Evolutionary conservation across 495 filamentous ascomycete genomes (phyloP).

Genomic region (Talaromyces stipitatus): DNA sequence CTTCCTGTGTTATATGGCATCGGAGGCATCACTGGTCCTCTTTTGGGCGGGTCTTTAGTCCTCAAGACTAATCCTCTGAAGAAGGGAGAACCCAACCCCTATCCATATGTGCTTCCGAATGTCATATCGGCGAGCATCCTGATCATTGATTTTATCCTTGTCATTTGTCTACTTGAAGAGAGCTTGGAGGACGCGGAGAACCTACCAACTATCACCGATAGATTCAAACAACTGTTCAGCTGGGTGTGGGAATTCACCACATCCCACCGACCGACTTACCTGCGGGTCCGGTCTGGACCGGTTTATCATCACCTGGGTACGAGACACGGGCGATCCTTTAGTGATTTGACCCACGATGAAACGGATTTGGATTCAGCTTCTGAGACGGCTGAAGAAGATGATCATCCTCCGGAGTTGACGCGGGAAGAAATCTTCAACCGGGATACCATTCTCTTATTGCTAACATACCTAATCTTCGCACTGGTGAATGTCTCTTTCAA

Average conservation of each 20-base stretch:
- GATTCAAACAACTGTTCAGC: conserved; percentile 51
- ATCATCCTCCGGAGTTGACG: conserved; percentile 29
- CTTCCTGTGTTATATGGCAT: conserved; percentile 89
- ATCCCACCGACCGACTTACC: conserved; percentile 51
- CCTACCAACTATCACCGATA: conserved; percentile 51
- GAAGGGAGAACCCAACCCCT: conserved; percentile 44
- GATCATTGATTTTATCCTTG: conserved; percentile 61
- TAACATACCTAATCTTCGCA: conserved; percentile 82
- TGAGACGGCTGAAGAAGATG: conserved; percentile 27
- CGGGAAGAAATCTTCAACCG: conserved; percentile 57
- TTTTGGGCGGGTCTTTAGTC: conserved; percentile 79
- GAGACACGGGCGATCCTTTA: conserved; percentile 9
- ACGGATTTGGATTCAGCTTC: conserved; percentile 36
- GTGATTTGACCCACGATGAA: conserved; percentile 25
- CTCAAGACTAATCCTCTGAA: conserved; percentile 47
- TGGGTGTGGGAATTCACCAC: conserved; percentile 72
- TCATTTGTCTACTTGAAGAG: conserved; percentile 76
- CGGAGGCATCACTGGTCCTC: conserved; percentile 85
- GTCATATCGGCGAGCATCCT: conserved; percentile 64
- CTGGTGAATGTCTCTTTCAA: conserved; percentile 85
- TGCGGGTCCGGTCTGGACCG: conserved; percentile 24
- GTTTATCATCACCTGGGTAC: conserved; percentile 10
- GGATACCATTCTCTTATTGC: conserved; percentile 70
- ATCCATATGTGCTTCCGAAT: conserved; percentile 84
- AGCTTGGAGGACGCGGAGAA: conserved; percentile 68